Evolutionary conservation across 2,329 filamentous ascomycete species (phyloP), one percentile per base, ranked within the genome.

Genomic region (Paramyrothecium roridum): DNA sequence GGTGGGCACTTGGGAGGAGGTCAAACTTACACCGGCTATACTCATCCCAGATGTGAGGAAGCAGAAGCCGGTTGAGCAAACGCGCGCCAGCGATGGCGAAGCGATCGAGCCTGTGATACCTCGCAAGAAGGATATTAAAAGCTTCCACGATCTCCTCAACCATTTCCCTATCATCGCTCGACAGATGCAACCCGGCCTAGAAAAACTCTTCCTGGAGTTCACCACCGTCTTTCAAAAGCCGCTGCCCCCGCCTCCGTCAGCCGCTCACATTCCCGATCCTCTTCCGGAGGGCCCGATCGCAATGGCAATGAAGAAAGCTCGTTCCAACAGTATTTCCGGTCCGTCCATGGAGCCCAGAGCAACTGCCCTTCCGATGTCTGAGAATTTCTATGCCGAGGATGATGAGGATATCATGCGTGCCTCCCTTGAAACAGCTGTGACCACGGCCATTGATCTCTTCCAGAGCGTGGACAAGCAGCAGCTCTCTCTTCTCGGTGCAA

Each of bases 401-500:
- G 93, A 97, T 62, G 95, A 98, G 70, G 89, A 96, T 62, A 81
- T 91, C 30, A 93, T 99, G 87, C 83, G 93, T 54, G 87, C 87
- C 21, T 91, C 92, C 17, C 76, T 98, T 16, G 95, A 99, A 73
- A 96, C 90, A 2, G 93, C 93, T 2, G 90, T 99, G 12, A 96
- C 91, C 11, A 85, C 90, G 11, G 95, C 93, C 0, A 98, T 99
- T 61, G 95, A 99, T 66, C 80, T 98, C 1, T 99, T 99, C 62
- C 93, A 98, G 65, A 87, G 87, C 57, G 93, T 99, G 7, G 95
- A 99, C 69, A 96, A 96, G 70, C 91, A 96, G 65, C 95, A 98
- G 65, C 78, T 99, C 26, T 97, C 93, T 3, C 80, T 96, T 37
- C 80, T 99, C 4, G 95, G 93, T 19, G 90, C 93, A 4, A 96